Conservation (phyloP, 2,329 filamentous ascomycete species). For the Blumeria hordei region DNA sequence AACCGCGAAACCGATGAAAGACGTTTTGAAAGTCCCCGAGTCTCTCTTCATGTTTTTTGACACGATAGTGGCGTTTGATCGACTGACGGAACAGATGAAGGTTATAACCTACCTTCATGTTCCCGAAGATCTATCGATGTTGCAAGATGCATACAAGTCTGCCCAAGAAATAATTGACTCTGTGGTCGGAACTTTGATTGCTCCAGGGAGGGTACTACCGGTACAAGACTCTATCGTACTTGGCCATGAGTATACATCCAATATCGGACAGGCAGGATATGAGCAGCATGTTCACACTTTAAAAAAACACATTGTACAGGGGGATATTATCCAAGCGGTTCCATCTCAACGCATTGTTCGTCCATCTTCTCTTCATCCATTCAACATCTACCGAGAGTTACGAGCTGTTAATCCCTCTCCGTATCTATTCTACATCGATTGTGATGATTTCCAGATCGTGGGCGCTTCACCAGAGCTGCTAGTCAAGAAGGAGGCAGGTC, state of each 20-base stretch:
- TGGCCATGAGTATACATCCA: constrained; percentile 65
- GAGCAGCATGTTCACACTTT: constrained; percentile 66
- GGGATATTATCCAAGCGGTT: constrained; percentile 94
- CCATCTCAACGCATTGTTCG: constrained; percentile 82
- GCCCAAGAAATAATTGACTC: constrained; percentile 38
- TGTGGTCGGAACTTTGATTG: constrained; percentile 50
- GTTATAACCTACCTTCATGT: constrained; percentile 77
- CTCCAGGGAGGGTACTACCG: constrained; percentile 35
- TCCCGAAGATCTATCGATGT: constrained; percentile 27
- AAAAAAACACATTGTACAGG: constrained; percentile 73
- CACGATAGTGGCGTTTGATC: constrained; percentile 80
- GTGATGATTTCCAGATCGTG: constrained; percentile 78
- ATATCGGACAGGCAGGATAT: constrained; percentile 74
- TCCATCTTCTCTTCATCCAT: constrained; percentile 76
- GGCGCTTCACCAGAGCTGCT: constrained; percentile 87
- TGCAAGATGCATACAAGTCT: constrained; percentile 46
- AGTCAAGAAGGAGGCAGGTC: constrained; percentile 67
- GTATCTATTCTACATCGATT: constrained; percentile 91
- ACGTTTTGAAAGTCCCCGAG: constrained; percentile 73
- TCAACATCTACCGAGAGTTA: constrained; percentile 92
- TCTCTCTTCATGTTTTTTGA: constrained; percentile 94
- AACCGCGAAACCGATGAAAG: constrained; percentile 71
- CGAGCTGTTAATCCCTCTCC: constrained; percentile 95
- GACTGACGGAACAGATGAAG: constrained; percentile 82
- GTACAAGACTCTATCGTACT: constrained; percentile 27